Evolutionary conservation across 2,329 filamentous ascomycete species (phyloP).

Genomic region (Trichoderma sp.): DNA sequence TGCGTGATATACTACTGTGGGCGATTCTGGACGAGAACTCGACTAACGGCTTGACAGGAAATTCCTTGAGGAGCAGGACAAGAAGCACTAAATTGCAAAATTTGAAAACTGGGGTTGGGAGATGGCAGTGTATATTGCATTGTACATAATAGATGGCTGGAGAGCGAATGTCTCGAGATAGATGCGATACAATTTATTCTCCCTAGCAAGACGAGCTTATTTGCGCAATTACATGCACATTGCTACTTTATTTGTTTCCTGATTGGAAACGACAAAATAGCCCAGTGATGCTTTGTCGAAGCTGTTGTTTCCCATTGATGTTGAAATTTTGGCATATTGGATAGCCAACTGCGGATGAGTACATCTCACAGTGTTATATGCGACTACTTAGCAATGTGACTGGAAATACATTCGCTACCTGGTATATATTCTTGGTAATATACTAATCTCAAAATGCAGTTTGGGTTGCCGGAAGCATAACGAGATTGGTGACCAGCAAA

Average conservation of each 20-base stretch:
- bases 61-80: slow-evolving; percentile 48
- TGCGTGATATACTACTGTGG: slow-evolving; percentile 46
- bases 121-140: slow-evolving; percentile 38
- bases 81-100: slow-evolving; percentile 44
- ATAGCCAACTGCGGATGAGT: no score
- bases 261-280: neutral
- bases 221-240: neutral
- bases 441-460: neutral
- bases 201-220: neutral
- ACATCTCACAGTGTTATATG: no score
- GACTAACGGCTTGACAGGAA: slow-evolving; percentile 42
- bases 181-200: slow-evolving; percentile 24
- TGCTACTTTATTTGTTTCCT: neutral
- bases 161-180: slow-evolving; percentile 22
- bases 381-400: neutral
- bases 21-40: slow-evolving; percentile 12
- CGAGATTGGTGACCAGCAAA: neutral
- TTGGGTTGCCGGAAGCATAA: neutral
- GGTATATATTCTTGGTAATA: neutral
- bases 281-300: neutral
- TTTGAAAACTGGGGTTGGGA: slow-evolving; percentile 29
- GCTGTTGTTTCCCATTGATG: neutral
- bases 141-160: slow-evolving; percentile 39
- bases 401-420: neutral
- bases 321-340: neutral